phyloP scores from a whole-genome alignment of 2,329 filamentous ascomycete genomes.

The Talaromyces sp. region DNA sequence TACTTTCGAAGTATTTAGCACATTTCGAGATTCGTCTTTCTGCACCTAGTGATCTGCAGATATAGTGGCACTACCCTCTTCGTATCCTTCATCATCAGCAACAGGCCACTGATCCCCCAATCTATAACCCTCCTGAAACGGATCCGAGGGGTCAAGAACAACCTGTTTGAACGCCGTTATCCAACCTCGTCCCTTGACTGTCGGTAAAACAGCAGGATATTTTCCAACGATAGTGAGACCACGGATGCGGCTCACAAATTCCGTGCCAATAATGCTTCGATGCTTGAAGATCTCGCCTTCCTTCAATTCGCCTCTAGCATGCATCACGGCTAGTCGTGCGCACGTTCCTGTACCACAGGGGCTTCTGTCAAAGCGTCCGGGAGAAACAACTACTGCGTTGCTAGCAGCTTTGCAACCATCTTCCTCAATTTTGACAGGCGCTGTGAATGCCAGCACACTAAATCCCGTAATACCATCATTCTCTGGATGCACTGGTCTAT shows the following conservation, averaged over 20 bases:
- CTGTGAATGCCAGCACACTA: constrained; percentile 39
- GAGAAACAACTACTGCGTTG: constrained; percentile 46
- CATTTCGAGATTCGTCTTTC: too few relatives aligned
- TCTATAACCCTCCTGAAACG: constrained; percentile 43
- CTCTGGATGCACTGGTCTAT: constrained; percentile 43
- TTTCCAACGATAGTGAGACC: constrained; percentile 38
- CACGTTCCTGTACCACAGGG: constrained; percentile 48
- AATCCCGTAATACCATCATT: constrained; percentile 43
- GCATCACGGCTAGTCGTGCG: constrained; percentile 44
- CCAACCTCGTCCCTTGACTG: constrained; percentile 46
- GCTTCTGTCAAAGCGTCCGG: constrained; percentile 46
- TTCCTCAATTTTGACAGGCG: constrained; percentile 26
- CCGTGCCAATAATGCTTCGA: constrained; percentile 43
- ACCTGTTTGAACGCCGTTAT: constrained; percentile 46
- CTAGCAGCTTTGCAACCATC: constrained; percentile 29
- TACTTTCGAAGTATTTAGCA: too few relatives aligned
- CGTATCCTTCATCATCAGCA: background rate
- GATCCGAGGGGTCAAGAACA: constrained; percentile 45
- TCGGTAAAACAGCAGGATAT: constrained; percentile 41
- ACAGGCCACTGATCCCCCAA: constrained; percentile 28
- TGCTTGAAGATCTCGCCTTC: constrained; percentile 39
- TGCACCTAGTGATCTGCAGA: background rate
- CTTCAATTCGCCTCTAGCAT: constrained; percentile 39
- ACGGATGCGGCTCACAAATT: constrained; percentile 41
- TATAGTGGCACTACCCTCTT: background rate